Conservation (phyloP, 2,329 filamentous ascomycete species). For the Fusarium beomiforme region DNA sequence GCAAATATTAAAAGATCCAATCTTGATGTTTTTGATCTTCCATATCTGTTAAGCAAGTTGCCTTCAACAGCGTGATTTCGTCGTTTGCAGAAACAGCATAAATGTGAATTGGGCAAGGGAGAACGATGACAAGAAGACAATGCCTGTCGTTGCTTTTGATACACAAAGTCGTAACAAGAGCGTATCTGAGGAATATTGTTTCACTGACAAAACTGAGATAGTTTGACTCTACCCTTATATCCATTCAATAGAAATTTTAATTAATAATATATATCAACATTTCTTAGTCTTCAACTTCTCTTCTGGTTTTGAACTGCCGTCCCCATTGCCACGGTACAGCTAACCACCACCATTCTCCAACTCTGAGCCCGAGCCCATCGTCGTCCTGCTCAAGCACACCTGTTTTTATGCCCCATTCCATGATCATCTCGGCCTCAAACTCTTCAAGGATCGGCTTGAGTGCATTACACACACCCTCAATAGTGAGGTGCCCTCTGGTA, state of each 20-base stretch:
- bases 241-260: background rate
- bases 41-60: no score
- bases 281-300: background rate
- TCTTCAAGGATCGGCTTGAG: slow-evolving; percentile 68
- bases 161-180: no score
- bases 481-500: slow-evolving; percentile 67
- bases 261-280: background rate
- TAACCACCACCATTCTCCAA: slow-evolving; percentile 76
- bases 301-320: slow-evolving; percentile 4
- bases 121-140: no score
- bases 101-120: no score
- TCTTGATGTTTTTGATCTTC: no score
- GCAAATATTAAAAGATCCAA: no score
- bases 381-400: slow-evolving; percentile 60
- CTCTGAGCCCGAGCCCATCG: slow-evolving; percentile 54
- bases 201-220: background rate
- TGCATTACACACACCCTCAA: slow-evolving; percentile 62
- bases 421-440: slow-evolving; percentile 69
- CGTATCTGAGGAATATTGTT: background rate
- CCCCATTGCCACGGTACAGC: slow-evolving; percentile 52
- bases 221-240: no score
- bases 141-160: background rate
- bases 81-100: no score
- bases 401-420: slow-evolving; percentile 66
- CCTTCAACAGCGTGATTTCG: background rate